These are phyloP conservation scores for Xylariaceae sp. DNA, from an alignment of 2,329 filamentous ascomycete species.

Conservation along the genomic window DNA sequence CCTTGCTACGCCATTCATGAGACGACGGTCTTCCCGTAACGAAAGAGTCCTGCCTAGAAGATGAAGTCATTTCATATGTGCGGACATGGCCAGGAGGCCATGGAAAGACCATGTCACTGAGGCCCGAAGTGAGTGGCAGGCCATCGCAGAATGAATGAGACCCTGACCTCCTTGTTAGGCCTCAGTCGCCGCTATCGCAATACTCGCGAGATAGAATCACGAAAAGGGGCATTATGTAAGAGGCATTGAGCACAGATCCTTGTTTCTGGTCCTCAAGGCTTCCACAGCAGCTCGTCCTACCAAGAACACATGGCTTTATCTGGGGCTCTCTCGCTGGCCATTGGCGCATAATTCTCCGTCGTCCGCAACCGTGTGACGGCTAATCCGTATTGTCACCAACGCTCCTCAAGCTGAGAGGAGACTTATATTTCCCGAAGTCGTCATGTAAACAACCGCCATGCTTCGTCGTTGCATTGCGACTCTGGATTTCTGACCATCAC, in stretches of 20 bases:
- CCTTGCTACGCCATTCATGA: background rate
- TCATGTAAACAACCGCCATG: slow-evolving; percentile 33
- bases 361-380: slow-evolving; percentile 30
- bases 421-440: slow-evolving; percentile 34
- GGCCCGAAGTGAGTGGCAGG: background rate
- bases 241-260: background rate
- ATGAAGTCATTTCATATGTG: background rate
- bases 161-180: background rate
- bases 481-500: slow-evolving; percentile 11
- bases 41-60: background rate
- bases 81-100: background rate
- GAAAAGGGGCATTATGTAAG: background rate
- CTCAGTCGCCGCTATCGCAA: background rate
- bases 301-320: slow-evolving; percentile 30
- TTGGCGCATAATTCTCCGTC: slow-evolving; percentile 31
- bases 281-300: slow-evolving; percentile 25
- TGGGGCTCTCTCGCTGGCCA: slow-evolving; percentile 18
- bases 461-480: slow-evolving; percentile 27
- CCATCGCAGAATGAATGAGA: background rate
- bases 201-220: background rate
- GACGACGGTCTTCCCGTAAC: background rate
- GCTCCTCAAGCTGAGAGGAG: slow-evolving; percentile 30
- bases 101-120: background rate
- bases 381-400: slow-evolving; percentile 13
- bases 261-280: background rate